These are phyloP conservation scores for Ettlia oleoabundans DNA, from an alignment of 139 green algal genomes.

Conservation along the genomic window DNA sequence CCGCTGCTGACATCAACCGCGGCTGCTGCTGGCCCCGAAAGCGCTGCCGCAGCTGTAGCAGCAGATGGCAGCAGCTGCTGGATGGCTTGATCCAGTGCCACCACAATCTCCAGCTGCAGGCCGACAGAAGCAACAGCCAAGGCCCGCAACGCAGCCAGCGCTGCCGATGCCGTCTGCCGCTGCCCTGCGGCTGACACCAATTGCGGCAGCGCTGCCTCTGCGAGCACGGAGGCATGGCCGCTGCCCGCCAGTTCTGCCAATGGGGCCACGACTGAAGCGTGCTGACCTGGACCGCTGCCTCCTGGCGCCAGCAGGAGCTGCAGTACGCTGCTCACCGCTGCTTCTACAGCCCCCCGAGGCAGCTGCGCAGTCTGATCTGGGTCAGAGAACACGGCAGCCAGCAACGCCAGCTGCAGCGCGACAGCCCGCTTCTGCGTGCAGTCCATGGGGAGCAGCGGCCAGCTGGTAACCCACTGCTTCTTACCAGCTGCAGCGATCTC, in stretches of 20 bases:
- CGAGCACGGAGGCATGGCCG: not conserved
- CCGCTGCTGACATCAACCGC: not conserved
- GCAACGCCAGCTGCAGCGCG: conserved; percentile 8
- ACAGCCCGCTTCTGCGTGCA: conserved; percentile 4
- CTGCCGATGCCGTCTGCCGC: not conserved
- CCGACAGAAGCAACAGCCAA: not conserved
- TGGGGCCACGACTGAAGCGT: not conserved
- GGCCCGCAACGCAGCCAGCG: conserved; percentile 8
- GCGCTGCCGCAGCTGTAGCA: not conserved
- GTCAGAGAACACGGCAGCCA: not conserved
- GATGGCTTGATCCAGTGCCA: conserved; percentile 3
- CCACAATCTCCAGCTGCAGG: not conserved
- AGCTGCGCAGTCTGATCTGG: not conserved
- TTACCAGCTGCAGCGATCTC: not conserved
- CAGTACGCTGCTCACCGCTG: not conserved
- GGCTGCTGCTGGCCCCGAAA: not conserved
- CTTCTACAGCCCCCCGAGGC: not conserved
- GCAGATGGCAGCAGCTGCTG: conserved; percentile 8
- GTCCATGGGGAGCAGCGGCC: not conserved
- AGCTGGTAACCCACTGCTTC: not conserved
- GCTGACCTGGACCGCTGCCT: not conserved
- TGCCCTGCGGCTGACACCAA: not conserved
- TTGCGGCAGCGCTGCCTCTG: not conserved
- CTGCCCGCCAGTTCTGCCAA: conserved; percentile 7
- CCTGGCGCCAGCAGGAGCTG: not conserved